phyloP scores from a whole-genome alignment of 2,329 filamentous ascomycete genomes.

The Chaetomium olivaceum region DNA sequence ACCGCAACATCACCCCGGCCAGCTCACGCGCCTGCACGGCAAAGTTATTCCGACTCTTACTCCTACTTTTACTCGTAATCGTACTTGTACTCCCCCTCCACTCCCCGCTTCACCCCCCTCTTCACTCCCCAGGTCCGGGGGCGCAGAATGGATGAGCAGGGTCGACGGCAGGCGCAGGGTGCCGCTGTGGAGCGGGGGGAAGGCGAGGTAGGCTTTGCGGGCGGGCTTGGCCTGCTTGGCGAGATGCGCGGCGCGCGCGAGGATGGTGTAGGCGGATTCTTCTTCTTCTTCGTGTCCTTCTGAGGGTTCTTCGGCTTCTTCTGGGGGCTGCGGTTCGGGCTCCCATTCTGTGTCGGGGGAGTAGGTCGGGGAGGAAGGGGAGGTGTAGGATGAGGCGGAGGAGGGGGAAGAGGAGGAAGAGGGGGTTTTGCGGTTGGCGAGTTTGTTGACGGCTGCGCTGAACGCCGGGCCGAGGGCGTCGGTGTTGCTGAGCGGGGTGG shows the following conservation, averaged over 20 bases:
- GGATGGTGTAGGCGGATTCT: constrained; percentile 10
- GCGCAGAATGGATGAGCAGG: constrained; percentile 49
- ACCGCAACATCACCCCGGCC: constrained; percentile 50
- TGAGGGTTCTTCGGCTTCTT: no score
- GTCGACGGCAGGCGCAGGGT: constrained; percentile 52
- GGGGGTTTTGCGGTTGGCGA: constrained; percentile 6
- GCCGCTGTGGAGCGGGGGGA: constrained; percentile 46
- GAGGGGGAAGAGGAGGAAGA: no score
- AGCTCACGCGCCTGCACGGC: constrained; percentile 50
- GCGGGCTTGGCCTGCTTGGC: constrained; percentile 29
- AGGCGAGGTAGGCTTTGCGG: constrained; percentile 47
- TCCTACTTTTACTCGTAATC: background rate
- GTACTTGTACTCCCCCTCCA: no score
- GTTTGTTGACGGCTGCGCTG: constrained; percentile 22
- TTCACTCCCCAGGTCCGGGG: no score
- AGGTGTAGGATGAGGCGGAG: no score
- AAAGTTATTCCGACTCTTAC: constrained; percentile 45
- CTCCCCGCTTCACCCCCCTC: no score
- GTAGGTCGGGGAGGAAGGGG: no score
- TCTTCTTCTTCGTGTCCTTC: background rate
- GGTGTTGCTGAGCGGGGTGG: constrained; percentile 14
- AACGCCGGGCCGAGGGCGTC: constrained; percentile 2
- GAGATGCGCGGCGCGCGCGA: constrained; percentile 9
- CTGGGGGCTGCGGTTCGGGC: background rate
- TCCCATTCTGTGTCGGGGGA: background rate